These are phyloP conservation scores for Ophiostoma triangulosporum DNA, from an alignment of 2,329 filamentous ascomycete genomes.

Conservation along the genomic window DNA sequence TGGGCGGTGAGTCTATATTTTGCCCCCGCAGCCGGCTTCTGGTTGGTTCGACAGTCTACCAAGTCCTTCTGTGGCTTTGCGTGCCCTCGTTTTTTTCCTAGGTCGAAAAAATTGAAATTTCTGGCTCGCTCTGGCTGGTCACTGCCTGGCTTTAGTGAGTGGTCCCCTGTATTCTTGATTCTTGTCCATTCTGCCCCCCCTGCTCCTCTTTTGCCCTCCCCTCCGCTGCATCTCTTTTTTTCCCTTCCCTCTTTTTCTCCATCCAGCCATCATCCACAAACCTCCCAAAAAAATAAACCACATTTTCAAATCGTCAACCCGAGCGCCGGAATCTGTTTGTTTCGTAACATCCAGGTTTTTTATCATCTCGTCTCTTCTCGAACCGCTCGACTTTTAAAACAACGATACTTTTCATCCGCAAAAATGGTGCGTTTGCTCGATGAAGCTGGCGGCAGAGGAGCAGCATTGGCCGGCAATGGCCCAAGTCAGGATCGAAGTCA, in stretches of 20 bases:
- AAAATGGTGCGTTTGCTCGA: conserved; percentile 44
- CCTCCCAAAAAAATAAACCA: conserved; percentile 17
- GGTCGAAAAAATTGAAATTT: conserved; percentile 7
- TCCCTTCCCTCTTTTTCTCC: conserved; percentile 4
- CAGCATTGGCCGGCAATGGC: background rate
- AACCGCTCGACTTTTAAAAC: conserved; percentile 29
- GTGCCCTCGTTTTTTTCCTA: background rate
- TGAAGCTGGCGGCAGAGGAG: background rate
- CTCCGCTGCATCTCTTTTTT: conserved; percentile 21
- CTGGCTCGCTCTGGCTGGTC: background rate
- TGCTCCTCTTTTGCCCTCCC: background rate
- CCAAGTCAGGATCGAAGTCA: background rate
- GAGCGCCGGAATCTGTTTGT: conserved; percentile 40
- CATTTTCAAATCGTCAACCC: conserved; percentile 22
- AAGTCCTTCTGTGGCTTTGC: background rate
- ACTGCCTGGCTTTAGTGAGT: background rate
- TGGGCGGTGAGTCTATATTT: conserved; percentile 2
- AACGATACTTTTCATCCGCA: conserved; percentile 36
- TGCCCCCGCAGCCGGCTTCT: background rate
- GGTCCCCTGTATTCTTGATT: background rate
- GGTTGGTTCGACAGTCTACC: conserved; percentile 2
- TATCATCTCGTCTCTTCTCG: conserved; percentile 25
- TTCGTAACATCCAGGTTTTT: conserved; percentile 25
- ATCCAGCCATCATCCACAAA: conserved; percentile 8
- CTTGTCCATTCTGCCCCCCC: background rate